Evolutionary conservation across 371 early-diverging fungal species (phyloP), one percentile per base, ranked within the genome.

Genomic region (Encephalitozoon cuniculi): DNA sequence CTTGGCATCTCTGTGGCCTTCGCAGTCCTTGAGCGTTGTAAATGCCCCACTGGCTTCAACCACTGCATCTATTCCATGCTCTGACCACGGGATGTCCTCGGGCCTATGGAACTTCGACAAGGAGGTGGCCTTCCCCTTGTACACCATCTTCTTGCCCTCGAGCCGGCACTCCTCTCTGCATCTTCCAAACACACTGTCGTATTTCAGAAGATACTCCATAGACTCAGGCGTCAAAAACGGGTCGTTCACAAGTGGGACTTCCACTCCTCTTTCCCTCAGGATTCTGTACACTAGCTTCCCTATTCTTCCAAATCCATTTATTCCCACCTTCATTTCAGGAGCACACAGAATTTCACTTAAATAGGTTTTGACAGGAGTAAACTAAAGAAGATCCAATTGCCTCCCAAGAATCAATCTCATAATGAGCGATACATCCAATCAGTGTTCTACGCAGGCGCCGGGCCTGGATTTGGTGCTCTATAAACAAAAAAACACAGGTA

Each of bases 21-120:
- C 86, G 71, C 93, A 93, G 88, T 91, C 90, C 28, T 92, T 93
- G 51, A 83, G 84, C 77, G 91, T 90, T 82, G 92, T 93, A 89
- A 96, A 98, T 79, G 94, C 92, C 85, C 97, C 98, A 64, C 94
- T 94, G 70, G 96, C 93, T 87, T 98, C 98, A 82, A 98, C 90
- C 59, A 98, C 90, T 87, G 93, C 93, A 80, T 90, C 90, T 75
- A 93, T 94, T 74, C 90, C 90, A 75, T 88, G 86, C 18, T 84
- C 73, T 40, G 89, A 91, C 98, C 98, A 98, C 49, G 88, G 88
- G 84, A 96, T 96, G 68, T 92, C 87, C 30, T 87, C 87, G 77
- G 96, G 96, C 79, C 88, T 83, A 84, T 80, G 86, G 70, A 79
- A 37, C 30, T 86, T 81, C 85, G 87, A 88, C 82, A 95, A 89